Base-by-base conservation (phyloP, 805 yeast species). In the Vanderwaltozyma yarrowii region DNA sequence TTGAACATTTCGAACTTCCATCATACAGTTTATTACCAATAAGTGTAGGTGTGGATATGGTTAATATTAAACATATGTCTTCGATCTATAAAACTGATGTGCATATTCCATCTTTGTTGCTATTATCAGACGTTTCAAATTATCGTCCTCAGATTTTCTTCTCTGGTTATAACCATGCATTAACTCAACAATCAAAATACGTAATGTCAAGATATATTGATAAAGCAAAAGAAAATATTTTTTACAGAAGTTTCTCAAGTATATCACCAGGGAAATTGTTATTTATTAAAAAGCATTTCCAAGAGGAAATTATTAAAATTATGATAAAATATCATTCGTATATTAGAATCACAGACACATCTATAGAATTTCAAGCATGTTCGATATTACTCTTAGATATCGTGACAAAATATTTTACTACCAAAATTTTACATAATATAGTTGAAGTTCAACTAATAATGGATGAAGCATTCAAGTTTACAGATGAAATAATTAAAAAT, bases 281-380 rank as follows among this genome's bases (percentile, higher is more conserved):
- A 12, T 56, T 37, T 33, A 39, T 56, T 9, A 43, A 36, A 36
- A 43, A 40, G 15, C 49, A 47, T 38, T 48, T 44, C 30, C 39
- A 36, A 21, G 21, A 36, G 9, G 45, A 50, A 33, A 30, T 56
- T n/a, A 40, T 38, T 7, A 33, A 45, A n/a, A 36, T 59, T 3
- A 60, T 59, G 60, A 37, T 46, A 18, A 47, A 51, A 40, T 42
- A 47, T 30, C 56, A 50, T 26, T 48, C 56, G 16, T 52, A 47
- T 32, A 45, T 60, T 23, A 50, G 47, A 18, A 33, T 58, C 2
- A 44, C 50, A 3, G 41, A 45, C n/a, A 34, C 44, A n/a, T 40
- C 39, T 21, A 38, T 57, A 29, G 51, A 53, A 34, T 52, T 57
- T 34, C 52, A 51, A 32, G 44, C 56, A 2, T 33, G 43, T 2